Base-by-base conservation (phyloP, 495 filamentous ascomycete species). In the Hypoxylon trugodes region DNA sequence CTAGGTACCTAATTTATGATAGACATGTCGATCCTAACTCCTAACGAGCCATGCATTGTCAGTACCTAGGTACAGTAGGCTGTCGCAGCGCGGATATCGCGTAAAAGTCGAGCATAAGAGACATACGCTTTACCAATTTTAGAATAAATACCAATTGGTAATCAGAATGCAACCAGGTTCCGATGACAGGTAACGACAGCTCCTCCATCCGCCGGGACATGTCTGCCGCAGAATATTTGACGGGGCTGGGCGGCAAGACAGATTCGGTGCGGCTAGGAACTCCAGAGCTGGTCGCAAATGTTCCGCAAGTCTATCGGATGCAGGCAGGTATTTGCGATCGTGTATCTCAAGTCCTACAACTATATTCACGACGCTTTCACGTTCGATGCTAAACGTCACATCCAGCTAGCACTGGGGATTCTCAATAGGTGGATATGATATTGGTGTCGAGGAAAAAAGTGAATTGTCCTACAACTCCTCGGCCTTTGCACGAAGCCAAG, bases 291-390 rank as follows among this genome's bases (percentile, higher is more conserved):
- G 12, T 48, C 48, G 53, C 42, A 16, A 40, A 57, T 30, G 19
- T 15, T 38, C 33, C 22, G 37, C 16, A 51, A 28, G 46, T 40
- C 18, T 46, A 35, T 57, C 45, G 24, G 16, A n/a, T 33, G 51
- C 7, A 52, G 63, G 64, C 52, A 67, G 40, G 57, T 58, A 35
- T 67, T 58, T 67, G 64, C 64, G 64, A 67, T 67, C 64, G 48
- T 48, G 22, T 36, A 45, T 50, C 49, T 32, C 43, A 21, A 54
- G 25, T 53, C 50, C 58, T 40, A 38, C 51, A 56, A n/a, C 57
- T 49, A 19, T 32, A 25, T 36, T 13, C 9, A 51, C 32, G 26
- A 25, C 26, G 22, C 26, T 37, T 21, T 49, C 48, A 40, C 40
- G n/a, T 62, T 49, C 30, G 50, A 62, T 40, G 50, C 55, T 26